These are phyloP conservation scores for Solanum lycopersicoides DNA, from an alignment of 257 asterid genomes.

Conservation along the genomic window DNA sequence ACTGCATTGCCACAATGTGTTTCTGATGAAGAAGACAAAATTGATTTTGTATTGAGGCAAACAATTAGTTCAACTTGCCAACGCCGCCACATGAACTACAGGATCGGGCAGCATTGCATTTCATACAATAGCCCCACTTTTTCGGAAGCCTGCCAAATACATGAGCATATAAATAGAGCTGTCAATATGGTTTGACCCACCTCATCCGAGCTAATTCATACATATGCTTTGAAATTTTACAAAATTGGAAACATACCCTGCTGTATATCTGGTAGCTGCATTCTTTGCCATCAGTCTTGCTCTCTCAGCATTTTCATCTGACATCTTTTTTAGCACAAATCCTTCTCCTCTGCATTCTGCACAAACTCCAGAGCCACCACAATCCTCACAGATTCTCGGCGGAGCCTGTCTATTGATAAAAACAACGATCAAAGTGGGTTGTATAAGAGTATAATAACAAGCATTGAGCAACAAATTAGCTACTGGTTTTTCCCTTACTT, in stretches of 20 bases:
- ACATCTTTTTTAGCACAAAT: constrained; percentile 61
- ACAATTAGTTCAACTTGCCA: constrained; percentile 44
- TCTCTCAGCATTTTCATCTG: constrained; percentile 58
- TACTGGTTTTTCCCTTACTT: not conserved
- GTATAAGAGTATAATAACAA: not conserved
- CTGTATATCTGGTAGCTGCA: constrained; percentile 84
- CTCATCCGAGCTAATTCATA: too few relatives aligned
- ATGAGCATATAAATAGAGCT: too few relatives aligned
- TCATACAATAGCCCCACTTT: constrained; percentile 96
- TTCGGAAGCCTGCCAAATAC: constrained; percentile 62
- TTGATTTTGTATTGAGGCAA: not conserved
- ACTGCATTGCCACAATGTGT: not conserved
- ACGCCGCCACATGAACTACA: constrained; percentile 70
- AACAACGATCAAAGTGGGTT: not conserved
- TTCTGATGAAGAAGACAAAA: not conserved
- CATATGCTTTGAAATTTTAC: not conserved
- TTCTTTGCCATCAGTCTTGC: constrained; percentile 65
- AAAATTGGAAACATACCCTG: constrained; percentile 37
- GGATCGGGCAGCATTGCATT: constrained; percentile 75
- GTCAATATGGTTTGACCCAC: too few relatives aligned
- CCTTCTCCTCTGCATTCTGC: constrained; percentile 90
- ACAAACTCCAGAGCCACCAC: constrained; percentile 81
- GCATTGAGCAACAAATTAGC: not conserved
- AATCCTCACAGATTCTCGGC: constrained; percentile 46
- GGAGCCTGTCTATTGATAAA: constrained; percentile 31